Evolutionary conservation across 495 filamentous ascomycete genomes (phyloP), one percentile per base, ranked within the genome.

Genomic region (Aspergillus panamensis): DNA sequence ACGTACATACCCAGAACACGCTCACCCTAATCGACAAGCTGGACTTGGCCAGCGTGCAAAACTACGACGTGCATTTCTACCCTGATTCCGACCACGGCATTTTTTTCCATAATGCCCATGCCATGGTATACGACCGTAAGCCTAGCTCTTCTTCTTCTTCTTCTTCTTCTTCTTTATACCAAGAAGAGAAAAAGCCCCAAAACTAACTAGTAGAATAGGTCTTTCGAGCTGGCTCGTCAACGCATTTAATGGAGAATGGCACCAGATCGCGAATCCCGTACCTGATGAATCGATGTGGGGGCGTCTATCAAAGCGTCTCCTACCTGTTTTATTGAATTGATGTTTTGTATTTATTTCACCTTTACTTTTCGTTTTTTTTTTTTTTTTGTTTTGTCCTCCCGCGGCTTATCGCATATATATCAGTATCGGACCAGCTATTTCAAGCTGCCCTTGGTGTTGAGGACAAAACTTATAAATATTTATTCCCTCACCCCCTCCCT

Each of bases 51-150:
- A 84, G 83, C 29, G 83, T 97, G 2, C 88, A 96, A 73, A 98
- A 98, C 69, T 98, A 96, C 61, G 94, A 98, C 68, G 82, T 97
- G 44, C 93, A 96, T 72, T 85, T 96, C 17, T 98, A 95, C 74
- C 94, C 94, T 9, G 94, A 98, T 69, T 92, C 88, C 10, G 93
- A 98, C 75, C 94, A 98, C 73, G 86, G 89, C 53, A 98, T 98
- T 53, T 90, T 82, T 64, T 97, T 97, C 67, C 94, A 98, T 70
- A 94, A 91, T 73, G 94, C 89, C 17, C 92, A 96, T 71, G 77
- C 78, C 48, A 89, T 97, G 68, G 94, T 98, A 30, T 97, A 96
- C 73, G 91, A 97, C 66, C 91, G 92, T 96, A 74, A 81, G 92
- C 80, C n/a, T 48, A 33, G 9, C 37, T 3, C 31, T 9, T 48